Conservation (phyloP, 495 filamentous ascomycete genomes). For the Aspergillus bertholletiae region DNA sequence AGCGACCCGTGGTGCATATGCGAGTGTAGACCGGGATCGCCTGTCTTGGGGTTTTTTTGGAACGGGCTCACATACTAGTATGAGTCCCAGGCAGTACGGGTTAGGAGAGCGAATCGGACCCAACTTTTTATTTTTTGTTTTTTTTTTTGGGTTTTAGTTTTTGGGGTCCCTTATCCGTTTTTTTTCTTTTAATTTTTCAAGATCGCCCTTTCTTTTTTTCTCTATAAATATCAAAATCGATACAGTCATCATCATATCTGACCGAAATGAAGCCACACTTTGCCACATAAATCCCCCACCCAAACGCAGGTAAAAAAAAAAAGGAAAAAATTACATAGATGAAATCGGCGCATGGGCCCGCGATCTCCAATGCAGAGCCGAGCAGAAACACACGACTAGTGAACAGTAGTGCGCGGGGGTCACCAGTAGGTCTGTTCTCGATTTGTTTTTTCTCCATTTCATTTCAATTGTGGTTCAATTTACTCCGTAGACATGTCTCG, state of each 20-base stretch:
- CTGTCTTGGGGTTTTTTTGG: not conserved
- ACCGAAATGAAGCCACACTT: too few species aligned
- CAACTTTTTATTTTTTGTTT: not conserved
- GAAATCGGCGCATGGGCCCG: conserved; percentile 2
- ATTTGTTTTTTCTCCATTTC: not conserved
- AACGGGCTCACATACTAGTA: too few species aligned
- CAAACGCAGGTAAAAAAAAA: not conserved
- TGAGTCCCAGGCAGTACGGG: too few species aligned
- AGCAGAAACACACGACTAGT: conserved; percentile 1
- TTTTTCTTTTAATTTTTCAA: not conserved
- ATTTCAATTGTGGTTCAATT: too few species aligned
- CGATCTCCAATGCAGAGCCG: conserved; percentile 4
- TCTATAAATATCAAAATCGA: not conserved
- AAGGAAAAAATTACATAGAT: too few species aligned
- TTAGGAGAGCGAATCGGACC: too few species aligned
- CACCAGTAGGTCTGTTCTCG: conserved; percentile 6
- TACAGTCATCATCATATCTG: too few species aligned
- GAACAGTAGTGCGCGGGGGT: conserved; percentile 1
- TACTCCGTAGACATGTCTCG: too few species aligned
- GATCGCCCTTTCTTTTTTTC: not conserved
- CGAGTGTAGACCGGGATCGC: conserved; percentile 11
- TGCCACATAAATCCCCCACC: too few species aligned
- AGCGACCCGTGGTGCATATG: conserved; percentile 28
- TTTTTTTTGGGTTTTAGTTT: too few species aligned
- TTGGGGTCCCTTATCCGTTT: not conserved